Evolutionary conservation across 2,329 filamentous ascomycete genomes (phyloP).

Genomic region (Diatrype stigma): DNA sequence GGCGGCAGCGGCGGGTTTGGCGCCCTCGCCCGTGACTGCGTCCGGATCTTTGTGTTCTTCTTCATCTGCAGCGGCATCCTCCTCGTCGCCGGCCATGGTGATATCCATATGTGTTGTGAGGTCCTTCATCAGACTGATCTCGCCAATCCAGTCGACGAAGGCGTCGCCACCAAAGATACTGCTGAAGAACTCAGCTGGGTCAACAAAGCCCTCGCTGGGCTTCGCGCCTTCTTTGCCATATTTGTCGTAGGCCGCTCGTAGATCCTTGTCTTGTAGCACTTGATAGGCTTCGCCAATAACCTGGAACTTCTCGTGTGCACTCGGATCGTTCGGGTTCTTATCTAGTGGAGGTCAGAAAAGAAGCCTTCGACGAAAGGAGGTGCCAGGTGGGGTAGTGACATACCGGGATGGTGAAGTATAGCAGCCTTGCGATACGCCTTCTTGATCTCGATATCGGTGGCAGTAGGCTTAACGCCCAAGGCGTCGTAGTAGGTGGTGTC

Average conservation of each 20-base stretch:
- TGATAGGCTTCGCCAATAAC: slow-evolving; percentile 71
- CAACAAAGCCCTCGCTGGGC: slow-evolving; percentile 87
- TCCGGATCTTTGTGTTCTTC: slow-evolving; percentile 54
- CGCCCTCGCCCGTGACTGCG: slow-evolving; percentile 53
- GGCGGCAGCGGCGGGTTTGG: slow-evolving; percentile 32
- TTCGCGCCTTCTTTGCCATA: slow-evolving; percentile 93
- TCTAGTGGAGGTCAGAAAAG: slow-evolving; percentile 47
- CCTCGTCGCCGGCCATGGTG: slow-evolving; percentile 74
- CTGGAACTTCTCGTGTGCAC: slow-evolving; percentile 92
- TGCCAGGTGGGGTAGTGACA: slow-evolving; percentile 16
- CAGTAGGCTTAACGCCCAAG: slow-evolving; percentile 77
- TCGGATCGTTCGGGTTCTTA: slow-evolving; percentile 96
- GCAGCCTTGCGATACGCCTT: slow-evolving; percentile 94
- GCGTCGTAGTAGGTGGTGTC: slow-evolving; percentile 88
- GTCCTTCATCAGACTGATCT: slow-evolving; percentile 98
- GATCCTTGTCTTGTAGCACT: slow-evolving; percentile 81
- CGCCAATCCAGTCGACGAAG: slow-evolving; percentile 93
- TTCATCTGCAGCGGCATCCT: slow-evolving; percentile 51
- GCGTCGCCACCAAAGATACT: slow-evolving; percentile 98
- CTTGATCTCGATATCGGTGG: slow-evolving; percentile 90
- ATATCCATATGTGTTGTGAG: slow-evolving; percentile 98
- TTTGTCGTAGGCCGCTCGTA: slow-evolving; percentile 92
- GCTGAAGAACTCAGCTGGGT: slow-evolving; percentile 95
- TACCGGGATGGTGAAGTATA: slow-evolving; percentile 87
- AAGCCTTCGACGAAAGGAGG: background rate